Conservation (phyloP, 2,329 filamentous ascomycete species). For the Xylariomycetidae sp. region DNA sequence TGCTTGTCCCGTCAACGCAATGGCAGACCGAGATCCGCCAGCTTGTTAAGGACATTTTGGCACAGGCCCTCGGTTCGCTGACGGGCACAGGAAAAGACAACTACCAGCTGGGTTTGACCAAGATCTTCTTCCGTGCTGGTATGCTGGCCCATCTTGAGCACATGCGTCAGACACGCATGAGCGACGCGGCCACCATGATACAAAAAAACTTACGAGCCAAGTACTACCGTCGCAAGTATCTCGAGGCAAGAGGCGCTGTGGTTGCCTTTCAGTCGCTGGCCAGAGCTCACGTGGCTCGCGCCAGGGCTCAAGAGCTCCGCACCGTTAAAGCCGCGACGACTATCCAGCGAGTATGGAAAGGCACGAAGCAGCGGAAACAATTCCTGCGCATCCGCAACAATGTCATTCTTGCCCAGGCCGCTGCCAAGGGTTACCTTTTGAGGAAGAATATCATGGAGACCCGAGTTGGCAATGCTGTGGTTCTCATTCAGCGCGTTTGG, state of each 20-base stretch:
- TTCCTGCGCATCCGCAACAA: constrained; percentile 76
- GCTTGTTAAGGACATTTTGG: constrained; percentile 90
- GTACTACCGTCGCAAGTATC: constrained; percentile 87
- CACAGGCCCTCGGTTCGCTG: constrained; percentile 76
- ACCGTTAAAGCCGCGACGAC: constrained; percentile 83
- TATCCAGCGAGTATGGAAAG: constrained; percentile 93
- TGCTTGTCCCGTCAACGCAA: constrained; percentile 81
- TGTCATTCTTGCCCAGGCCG: constrained; percentile 80
- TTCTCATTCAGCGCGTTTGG: constrained; percentile 88
- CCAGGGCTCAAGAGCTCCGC: constrained; percentile 71
- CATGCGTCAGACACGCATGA: constrained; percentile 80
- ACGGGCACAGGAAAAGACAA: constrained; percentile 76
- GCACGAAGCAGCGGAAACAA: constrained; percentile 78
- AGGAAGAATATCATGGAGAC: constrained; percentile 92
- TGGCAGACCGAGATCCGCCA: constrained; percentile 93
- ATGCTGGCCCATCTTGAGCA: constrained; percentile 99
- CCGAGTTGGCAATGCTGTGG: constrained; percentile 83
- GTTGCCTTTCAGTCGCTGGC: constrained; percentile 72
- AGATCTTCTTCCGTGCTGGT: constrained; percentile 98
- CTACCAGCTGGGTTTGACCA: constrained; percentile 94
- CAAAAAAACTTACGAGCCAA: constrained; percentile 97
- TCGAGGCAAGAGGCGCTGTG: constrained; percentile 78
- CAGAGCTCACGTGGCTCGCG: constrained; percentile 72
- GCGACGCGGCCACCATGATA: constrained; percentile 93
- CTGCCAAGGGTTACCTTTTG: constrained; percentile 86